Percentiles rank a stretch among this genome's conserved stretches.
phyloP scores from a whole-genome alignment of 257 asterid species.

The Galeopsis tetrahit region DNA sequence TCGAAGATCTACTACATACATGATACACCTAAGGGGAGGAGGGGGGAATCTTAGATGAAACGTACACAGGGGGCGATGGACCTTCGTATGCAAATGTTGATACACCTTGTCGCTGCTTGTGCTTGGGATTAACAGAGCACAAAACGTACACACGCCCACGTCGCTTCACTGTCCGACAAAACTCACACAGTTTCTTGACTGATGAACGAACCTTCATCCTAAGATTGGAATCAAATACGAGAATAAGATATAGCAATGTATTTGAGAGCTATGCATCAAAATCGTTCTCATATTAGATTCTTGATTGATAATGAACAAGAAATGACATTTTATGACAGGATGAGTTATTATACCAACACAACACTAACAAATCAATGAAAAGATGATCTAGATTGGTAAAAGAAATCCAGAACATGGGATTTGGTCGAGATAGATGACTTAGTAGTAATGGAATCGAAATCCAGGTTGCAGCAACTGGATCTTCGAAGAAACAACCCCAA shows the following conservation, averaged over 20 bases:
- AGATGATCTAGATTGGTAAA: too few relatives aligned
- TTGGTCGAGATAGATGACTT: too few relatives aligned
- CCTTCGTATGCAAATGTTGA: constrained; percentile 82
- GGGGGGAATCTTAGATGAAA: constrained; percentile 32
- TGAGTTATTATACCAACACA: too few relatives aligned
- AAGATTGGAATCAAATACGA: constrained; percentile 14
- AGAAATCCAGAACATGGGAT: too few relatives aligned
- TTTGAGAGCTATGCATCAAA: not conserved
- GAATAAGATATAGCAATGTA: not conserved
- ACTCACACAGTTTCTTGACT: constrained; percentile 93
- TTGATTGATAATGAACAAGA: not conserved
- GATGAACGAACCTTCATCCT: constrained; percentile 98
- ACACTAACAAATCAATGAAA: too few relatives aligned
- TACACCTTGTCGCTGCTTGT: constrained; percentile 93
- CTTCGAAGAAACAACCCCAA: too few relatives aligned
- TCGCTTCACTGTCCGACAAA: constrained; percentile 82
- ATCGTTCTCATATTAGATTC: not conserved
- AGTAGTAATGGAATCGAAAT: too few relatives aligned
- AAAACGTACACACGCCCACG: constrained; percentile 89
- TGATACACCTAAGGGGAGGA: not conserved
- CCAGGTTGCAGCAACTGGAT: too few relatives aligned
- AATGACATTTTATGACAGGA: too few relatives aligned
- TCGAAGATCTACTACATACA: not conserved
- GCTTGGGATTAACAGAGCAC: constrained; percentile 93
- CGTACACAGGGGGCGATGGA: constrained; percentile 51